Conservation (phyloP, 208 protist species). For the Novymonas esmeraldas region DNA sequence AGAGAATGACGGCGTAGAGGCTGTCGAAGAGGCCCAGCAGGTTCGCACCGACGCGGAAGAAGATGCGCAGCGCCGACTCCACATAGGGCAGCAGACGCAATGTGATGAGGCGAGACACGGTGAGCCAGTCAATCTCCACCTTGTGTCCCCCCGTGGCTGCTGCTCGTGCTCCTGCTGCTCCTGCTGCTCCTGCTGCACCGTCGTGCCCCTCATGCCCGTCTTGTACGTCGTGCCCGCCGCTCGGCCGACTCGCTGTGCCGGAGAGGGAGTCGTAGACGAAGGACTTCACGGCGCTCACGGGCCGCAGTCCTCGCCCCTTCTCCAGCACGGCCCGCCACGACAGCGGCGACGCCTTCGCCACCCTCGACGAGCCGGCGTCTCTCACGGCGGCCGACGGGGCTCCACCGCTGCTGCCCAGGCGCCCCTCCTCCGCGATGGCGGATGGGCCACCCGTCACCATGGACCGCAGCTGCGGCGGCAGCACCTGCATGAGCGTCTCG, state of each 20-base stretch:
- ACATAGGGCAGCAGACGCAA: constrained; percentile 41
- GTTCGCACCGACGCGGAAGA: constrained; percentile 36
- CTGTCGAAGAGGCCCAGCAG: constrained; percentile 62
- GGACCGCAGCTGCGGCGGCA: constrained; percentile 20
- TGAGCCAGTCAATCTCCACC: constrained; percentile 42
- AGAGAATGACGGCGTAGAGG: constrained; percentile 66
- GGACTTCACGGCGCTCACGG: constrained; percentile 11
- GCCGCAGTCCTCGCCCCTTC: constrained; percentile 2
- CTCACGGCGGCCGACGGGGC: neutral
- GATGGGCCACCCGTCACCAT: constrained; percentile 4
- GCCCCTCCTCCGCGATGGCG: neutral
- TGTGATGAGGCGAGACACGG: constrained; percentile 31
- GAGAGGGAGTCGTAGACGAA: constrained; percentile 21
- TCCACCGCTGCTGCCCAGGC: neutral
- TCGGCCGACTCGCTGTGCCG: neutral
- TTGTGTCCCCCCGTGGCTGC: neutral
- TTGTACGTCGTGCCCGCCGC: neutral
- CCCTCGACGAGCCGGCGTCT: neutral
- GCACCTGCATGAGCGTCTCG: constrained; percentile 10
- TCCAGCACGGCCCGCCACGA: constrained; percentile 1
- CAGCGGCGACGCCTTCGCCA: neutral
- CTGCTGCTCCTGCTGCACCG: too few relatives aligned
- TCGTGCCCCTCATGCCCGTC: neutral
- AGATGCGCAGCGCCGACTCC: constrained; percentile 16
- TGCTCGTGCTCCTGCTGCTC: neutral